Base-by-base conservation (phyloP, 331 rosid species). In the Acacia concinna region DNA sequence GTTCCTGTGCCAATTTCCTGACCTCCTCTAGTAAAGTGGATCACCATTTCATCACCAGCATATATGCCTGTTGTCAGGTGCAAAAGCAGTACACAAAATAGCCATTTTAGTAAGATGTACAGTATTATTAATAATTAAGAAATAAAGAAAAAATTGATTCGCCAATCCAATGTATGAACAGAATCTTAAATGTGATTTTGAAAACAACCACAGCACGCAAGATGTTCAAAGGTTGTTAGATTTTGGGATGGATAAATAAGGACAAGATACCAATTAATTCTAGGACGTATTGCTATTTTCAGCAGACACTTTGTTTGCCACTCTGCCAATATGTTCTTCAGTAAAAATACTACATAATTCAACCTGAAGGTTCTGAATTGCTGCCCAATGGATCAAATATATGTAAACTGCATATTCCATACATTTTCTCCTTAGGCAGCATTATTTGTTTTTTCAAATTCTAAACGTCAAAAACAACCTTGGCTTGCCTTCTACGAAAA, bases 21-120 rank as follows among this genome's bases (percentile, higher is more conserved):
- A 46, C 98, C 93, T 79, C 92, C 96, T 62, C 97, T 85, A 27
- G 97, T 92, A 81, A 92, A 94, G 82, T 92, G 98, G 84, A 87
- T 78, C 79, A 94, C 97, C 89, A 82, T 87, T 80, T 81, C 97
- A n/a, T 89, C 91, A 1, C 98, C 92, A 2, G 86, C 79, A 69
- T 88, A 94, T 69, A 94, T 88, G 71, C 97, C 98, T 94, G 89
- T 52, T 23, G 32, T 75, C 56, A 49, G 54, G 76, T 18, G 60
- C 31, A 49, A 86, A 72, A 64, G 35, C 75, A 63, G 68, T 73
- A 31, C 40, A 76, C 59, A 71, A 38, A 6, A 76, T 51, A 46
- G n/a, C 4, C 57, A 80, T 71, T 78, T 76, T 85, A 76, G 63
- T 67, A 47, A 25, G 57, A 78, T 67, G 67, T 43, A 20, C 25